Base-by-base conservation (phyloP, 805 yeast species). In the Nakazawaea wickerhamii region DNA sequence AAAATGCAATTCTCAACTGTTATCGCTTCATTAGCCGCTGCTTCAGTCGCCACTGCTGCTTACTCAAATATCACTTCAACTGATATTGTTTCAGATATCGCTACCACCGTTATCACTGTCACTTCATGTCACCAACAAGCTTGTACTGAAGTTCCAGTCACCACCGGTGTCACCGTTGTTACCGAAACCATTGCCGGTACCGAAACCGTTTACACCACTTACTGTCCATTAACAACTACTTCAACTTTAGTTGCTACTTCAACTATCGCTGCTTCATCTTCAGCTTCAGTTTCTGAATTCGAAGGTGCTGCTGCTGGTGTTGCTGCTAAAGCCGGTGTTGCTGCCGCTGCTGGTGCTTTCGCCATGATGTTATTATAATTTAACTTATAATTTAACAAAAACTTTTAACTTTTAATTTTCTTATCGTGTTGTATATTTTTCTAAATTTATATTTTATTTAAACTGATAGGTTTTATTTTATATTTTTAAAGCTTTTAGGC, bases 1-100 rank as follows among this genome's bases (percentile, higher is more conserved):
- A 52, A 50, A 63, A 65, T 64, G 70, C 65, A 64, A 59, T 62
- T 63, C 63, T 59, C 68, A 45, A 63, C 64, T 53, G 55, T 63
- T 60, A 18, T 38, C 40, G 65, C 64, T 42, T 43, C 61, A 41
- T 53, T 60, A 48, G 65, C 51, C 41, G 38, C 44, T 28, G 47
- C 47, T 26, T 44, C 51, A 27, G 36, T 46, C 41, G 46, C 46
- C 36, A 41, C 48, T 36, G 53, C 48, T 42, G 49, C 50, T 42
- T 48, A 48, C 42, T 48, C 64, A 40, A 61, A 65, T 48, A 49
- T 55, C 50, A 60, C 63, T 44, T 55, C 63, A 36, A 47, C 51
- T 31, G 49, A 46, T n/a, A 44, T 48, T 26, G 50, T 45, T 27
- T 45, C 52, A 23, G 46, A 43, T 37, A 38, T 43, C 18, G 34